Percentiles rank a stretch among this genome's conserved stretches.
Evolutionary conservation across 805 yeast genomes (phyloP).

Genomic region (Metschnikowia cerradonensis): DNA sequence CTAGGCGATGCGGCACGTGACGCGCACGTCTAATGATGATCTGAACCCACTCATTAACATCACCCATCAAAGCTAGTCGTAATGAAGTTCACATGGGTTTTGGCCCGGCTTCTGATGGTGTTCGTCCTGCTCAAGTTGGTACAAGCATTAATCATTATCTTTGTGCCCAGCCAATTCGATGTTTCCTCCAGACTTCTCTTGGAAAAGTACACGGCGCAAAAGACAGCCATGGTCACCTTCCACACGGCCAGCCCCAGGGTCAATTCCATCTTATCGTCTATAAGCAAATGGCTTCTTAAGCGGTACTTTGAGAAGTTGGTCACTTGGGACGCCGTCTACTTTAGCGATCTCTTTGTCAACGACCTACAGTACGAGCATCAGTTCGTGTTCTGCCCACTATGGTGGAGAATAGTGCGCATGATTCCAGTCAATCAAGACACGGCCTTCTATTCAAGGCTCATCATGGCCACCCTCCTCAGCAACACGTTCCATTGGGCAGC

Average conservation of each 20-base stretch:
- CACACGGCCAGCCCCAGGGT: constrained; percentile 7
- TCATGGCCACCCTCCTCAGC: constrained; percentile 40
- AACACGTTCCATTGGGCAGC: constrained; percentile 51
- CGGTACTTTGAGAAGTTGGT: constrained; percentile 50
- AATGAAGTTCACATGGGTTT: neutral
- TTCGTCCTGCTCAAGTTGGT: constrained; percentile 32
- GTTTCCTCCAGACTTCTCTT: constrained; percentile 42
- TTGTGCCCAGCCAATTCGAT: constrained; percentile 47
- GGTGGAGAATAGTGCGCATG: constrained; percentile 55
- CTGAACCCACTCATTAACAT: neutral
- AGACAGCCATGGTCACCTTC: constrained; percentile 5
- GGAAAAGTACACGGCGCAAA: constrained; percentile 14
- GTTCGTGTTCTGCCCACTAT: constrained; percentile 78
- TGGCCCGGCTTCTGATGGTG: constrained; percentile 5
- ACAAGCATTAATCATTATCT: constrained; percentile 36
- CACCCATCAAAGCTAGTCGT: neutral
- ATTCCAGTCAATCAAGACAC: constrained; percentile 6
- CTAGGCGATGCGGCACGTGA: neutral
- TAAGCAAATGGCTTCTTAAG: neutral
- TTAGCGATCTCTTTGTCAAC: constrained; percentile 50
- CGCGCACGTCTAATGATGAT: neutral
- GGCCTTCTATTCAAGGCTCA: constrained; percentile 13
- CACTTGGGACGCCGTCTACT: constrained; percentile 86
- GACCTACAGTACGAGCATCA: constrained; percentile 76
- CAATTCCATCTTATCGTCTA: constrained; percentile 5